Evolutionary conservation across 352 stramenopile genomes (phyloP).

Genomic region (Pythium grandisporangium): DNA sequence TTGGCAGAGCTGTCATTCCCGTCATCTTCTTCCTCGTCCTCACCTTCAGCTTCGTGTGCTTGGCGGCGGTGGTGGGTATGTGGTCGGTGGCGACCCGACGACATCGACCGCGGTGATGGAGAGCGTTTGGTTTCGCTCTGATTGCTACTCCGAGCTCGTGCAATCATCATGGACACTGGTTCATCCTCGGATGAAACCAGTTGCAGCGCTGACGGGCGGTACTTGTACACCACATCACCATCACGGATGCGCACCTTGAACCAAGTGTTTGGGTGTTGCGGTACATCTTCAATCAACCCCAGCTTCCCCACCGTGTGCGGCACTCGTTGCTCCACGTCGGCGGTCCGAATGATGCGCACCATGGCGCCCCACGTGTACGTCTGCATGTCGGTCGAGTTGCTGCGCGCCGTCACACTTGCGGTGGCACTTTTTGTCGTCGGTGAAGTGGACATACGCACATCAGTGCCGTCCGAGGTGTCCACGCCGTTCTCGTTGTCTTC

Average conservation of each 20-base stretch:
- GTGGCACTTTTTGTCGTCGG: background rate
- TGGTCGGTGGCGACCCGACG: too few species aligned
- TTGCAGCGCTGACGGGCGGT: slow-evolving; percentile 66
- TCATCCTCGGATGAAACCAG: slow-evolving; percentile 20
- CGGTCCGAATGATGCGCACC: slow-evolving; percentile 58
- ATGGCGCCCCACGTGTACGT: slow-evolving; percentile 49
- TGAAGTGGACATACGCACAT: too few species aligned
- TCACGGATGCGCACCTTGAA: slow-evolving; percentile 79
- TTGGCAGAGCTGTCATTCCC: slow-evolving; percentile 15
- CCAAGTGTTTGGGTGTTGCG: slow-evolving; percentile 82
- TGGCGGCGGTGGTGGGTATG: too few species aligned
- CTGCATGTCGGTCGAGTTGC: slow-evolving; percentile 28
- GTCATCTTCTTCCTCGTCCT: slow-evolving; percentile 14
- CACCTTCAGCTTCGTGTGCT: slow-evolving; percentile 5
- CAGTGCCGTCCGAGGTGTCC: too few species aligned
- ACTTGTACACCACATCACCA: slow-evolving; percentile 84
- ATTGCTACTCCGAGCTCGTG: too few species aligned
- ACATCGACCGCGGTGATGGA: too few species aligned
- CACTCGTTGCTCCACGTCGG: slow-evolving; percentile 77
- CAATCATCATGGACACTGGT: too few species aligned
- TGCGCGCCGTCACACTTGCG: slow-evolving; percentile 1
- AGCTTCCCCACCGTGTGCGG: slow-evolving; percentile 75
- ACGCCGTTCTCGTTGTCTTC: background rate
- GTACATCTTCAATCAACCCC: slow-evolving; percentile 71
- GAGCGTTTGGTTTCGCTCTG: too few species aligned